A percentile compares a stretch with the other conserved stretches of the same genome.
phyloP scores from a whole-genome alignment of 768 basidiomycete species.

The Hypholoma fasciculare region DNA sequence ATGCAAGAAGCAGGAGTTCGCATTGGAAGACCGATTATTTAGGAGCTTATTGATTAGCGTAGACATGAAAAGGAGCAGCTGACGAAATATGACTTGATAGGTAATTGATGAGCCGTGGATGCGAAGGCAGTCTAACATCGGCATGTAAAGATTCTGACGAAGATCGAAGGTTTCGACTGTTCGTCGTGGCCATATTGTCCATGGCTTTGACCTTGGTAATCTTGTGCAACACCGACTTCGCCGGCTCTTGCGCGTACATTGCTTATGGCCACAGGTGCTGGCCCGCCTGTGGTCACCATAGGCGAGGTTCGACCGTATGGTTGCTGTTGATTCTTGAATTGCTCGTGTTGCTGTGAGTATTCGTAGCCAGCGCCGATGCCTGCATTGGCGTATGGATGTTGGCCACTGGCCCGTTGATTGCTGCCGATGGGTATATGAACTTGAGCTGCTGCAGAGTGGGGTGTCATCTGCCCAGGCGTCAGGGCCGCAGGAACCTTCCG shows the following conservation, averaged over 20 bases:
- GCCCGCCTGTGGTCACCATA: constrained; percentile 72
- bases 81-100: constrained; percentile 9
- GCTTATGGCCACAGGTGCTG: constrained; percentile 72
- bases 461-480: constrained; percentile 62
- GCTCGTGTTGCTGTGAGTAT: constrained; percentile 57
- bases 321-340: constrained; percentile 49
- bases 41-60: constrained; percentile 9
- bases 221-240: constrained; percentile 61
- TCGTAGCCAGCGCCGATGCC: constrained; percentile 56
- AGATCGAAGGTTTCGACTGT: constrained; percentile 36
- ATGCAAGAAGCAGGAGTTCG: constrained; percentile 16
- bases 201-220: constrained; percentile 54
- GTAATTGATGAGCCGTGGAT: constrained; percentile 1
- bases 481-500: constrained; percentile 62
- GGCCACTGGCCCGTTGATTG: constrained; percentile 47
- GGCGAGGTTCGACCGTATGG: constrained; percentile 79
- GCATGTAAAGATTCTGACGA: constrained; percentile 71
- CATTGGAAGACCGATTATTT: constrained; percentile 14
- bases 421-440: constrained; percentile 68
- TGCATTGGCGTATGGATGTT: constrained; percentile 74
- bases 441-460: constrained; percentile 76
- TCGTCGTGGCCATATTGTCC: constrained; percentile 57
- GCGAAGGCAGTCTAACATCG: constrained; percentile 51
- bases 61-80: constrained; percentile 12
- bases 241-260: constrained; percentile 71